phyloP scores from a whole-genome alignment of 75 land plant species.

The Azolla pinnata region DNA sequence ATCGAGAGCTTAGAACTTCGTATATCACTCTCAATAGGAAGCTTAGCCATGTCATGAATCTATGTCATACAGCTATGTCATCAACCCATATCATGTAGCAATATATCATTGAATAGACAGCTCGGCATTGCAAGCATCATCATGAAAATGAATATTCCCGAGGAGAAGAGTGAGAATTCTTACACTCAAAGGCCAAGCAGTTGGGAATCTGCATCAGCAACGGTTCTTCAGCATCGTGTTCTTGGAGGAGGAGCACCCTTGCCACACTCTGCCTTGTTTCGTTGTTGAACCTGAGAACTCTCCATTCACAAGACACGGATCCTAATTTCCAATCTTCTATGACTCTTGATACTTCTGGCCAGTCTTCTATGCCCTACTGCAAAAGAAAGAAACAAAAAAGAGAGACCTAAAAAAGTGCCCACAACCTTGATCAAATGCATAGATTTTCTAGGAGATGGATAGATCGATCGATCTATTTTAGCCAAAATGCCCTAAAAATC shows the following conservation, averaged over 20 bases:
- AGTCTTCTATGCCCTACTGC: conserved; percentile 34
- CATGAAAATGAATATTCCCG: not conserved
- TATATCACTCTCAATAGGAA: too few relatives aligned
- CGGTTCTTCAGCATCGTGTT: conserved; percentile 29
- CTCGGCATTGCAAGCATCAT: not conserved
- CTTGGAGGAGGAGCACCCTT: conserved; percentile 56
- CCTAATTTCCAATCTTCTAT: conserved; percentile 23
- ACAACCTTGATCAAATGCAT: too few relatives aligned
- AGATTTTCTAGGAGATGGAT: too few relatives aligned
- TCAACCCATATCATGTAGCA: too few relatives aligned
- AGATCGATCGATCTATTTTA: too few relatives aligned
- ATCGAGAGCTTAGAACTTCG: too few relatives aligned
- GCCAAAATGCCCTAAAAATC: too few relatives aligned
- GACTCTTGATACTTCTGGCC: conserved; percentile 42
- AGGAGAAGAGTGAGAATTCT: conserved; percentile 11
- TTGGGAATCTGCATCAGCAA: conserved; percentile 60
- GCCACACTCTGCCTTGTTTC: conserved; percentile 78
- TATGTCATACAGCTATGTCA: too few relatives aligned
- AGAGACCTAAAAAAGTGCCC: not conserved
- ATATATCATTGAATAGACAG: too few relatives aligned
- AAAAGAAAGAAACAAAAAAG: not conserved
- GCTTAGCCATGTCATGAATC: too few relatives aligned
- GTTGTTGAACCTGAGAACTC: conserved; percentile 68
- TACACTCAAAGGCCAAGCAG: conserved; percentile 87
- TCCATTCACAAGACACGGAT: conserved; percentile 55